phyloP scores from a whole-genome alignment of 179 eudicot species.

The Camellia oleifera region DNA sequence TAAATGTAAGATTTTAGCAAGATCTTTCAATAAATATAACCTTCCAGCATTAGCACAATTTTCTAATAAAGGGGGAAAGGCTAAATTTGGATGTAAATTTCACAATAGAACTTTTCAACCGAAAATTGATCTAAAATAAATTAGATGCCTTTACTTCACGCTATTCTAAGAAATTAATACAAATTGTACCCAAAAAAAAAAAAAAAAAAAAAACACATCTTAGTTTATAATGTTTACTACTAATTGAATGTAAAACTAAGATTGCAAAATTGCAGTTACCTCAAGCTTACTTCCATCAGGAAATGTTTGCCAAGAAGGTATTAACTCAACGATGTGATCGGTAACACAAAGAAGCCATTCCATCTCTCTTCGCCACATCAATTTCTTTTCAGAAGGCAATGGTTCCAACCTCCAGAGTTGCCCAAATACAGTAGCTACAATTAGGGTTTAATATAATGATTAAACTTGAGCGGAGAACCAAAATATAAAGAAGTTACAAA shows the following conservation, averaged over 20 bases:
- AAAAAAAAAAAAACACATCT: background rate
- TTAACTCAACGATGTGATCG: slow-evolving; percentile 74
- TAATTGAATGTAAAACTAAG: background rate
- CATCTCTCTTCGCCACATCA: slow-evolving; percentile 94
- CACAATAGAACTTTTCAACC: background rate
- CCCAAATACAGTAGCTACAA: slow-evolving; percentile 80
- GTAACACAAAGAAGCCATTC: slow-evolving; percentile 79
- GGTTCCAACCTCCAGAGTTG: slow-evolving; percentile 84
- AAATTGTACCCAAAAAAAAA: background rate
- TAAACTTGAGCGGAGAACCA: background rate
- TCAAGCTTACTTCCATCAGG: slow-evolving; percentile 62
- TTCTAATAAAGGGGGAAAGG: background rate
- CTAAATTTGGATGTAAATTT: background rate
- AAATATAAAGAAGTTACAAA: background rate
- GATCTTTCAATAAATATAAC: background rate
- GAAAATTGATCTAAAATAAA: background rate
- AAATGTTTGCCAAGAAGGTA: slow-evolving; percentile 49
- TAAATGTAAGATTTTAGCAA: background rate
- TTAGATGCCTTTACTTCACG: background rate
- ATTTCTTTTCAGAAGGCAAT: slow-evolving; percentile 64
- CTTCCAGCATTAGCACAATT: background rate
- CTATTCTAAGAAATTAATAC: background rate
- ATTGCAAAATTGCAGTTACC: slow-evolving; percentile 28
- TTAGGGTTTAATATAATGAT: background rate
- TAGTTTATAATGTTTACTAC: background rate